phyloP scores from a whole-genome alignment of 306 rosid species.

The Inga laurina region DNA sequence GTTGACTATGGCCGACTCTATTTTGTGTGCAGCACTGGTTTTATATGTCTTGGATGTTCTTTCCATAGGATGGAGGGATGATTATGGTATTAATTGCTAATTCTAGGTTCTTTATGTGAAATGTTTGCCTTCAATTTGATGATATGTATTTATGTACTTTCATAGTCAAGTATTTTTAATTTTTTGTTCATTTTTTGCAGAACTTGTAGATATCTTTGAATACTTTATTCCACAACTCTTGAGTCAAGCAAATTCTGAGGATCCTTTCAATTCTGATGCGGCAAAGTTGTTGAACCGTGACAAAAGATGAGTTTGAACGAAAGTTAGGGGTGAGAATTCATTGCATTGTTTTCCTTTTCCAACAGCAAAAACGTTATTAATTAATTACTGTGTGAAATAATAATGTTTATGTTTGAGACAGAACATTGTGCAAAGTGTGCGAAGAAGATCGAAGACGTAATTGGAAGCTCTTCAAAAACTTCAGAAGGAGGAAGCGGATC shows the following conservation, averaged over 20 bases:
- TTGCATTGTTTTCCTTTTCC: too few species aligned
- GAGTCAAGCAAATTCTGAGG: conserved; percentile 86
- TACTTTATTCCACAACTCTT: conserved; percentile 93
- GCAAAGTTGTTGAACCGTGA: conserved; percentile 59
- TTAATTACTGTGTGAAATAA: too few species aligned
- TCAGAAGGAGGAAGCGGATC: conserved; percentile 60
- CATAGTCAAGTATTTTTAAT: not conserved
- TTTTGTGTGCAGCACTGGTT: not conserved
- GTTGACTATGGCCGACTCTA: not conserved
- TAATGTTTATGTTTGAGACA: too few species aligned
- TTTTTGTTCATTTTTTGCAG: conserved; percentile 42
- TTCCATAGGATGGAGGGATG: not conserved
- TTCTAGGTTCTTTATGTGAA: too few species aligned
- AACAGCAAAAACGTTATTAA: too few species aligned
- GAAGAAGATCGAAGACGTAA: too few species aligned
- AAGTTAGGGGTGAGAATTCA: conserved; percentile 62
- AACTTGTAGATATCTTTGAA: conserved; percentile 87
- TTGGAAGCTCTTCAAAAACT: not conserved
- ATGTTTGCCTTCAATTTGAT: not conserved
- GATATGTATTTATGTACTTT: not conserved
- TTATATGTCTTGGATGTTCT: not conserved
- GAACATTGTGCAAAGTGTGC: too few species aligned
- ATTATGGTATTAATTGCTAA: too few species aligned
- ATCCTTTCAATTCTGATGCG: conserved; percentile 86
- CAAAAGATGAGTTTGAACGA: not conserved